Conservation (phyloP, 2,329 filamentous ascomycete genomes). For the Aspergillus fumigatiaffinis region DNA sequence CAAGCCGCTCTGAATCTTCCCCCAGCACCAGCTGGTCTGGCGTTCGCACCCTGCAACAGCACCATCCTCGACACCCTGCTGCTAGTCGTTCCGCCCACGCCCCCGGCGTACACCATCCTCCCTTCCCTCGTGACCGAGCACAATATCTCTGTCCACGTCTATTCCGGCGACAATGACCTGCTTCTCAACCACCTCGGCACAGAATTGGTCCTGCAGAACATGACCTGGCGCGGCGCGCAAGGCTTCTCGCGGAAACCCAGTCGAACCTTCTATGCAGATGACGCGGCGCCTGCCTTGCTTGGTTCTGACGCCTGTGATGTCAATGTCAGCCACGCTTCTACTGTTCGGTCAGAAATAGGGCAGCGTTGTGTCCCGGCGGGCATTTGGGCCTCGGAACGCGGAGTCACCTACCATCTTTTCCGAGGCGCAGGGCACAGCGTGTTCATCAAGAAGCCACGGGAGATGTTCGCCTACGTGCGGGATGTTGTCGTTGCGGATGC, state of each 20-base stretch:
- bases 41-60: conserved; percentile 29
- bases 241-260: conserved; percentile 31
- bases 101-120: conserved; percentile 31
- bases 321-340: background rate
- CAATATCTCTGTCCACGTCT: conserved; percentile 34
- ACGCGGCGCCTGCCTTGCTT: conserved; percentile 15
- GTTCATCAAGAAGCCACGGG: conserved; percentile 26
- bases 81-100: conserved; percentile 16
- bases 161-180: conserved; percentile 37
- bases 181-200: conserved; percentile 36
- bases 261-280: conserved; percentile 22
- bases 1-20: conserved; percentile 29
- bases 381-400: conserved; percentile 30
- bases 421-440: conserved; percentile 32
- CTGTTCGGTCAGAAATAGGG: background rate
- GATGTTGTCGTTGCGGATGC: conserved; percentile 27
- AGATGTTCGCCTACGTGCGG: conserved; percentile 36
- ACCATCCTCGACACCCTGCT: conserved; percentile 26
- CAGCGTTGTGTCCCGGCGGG: conserved; percentile 17
- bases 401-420: conserved; percentile 36
- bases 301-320: background rate
- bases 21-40: background rate
- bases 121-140: conserved; percentile 28
- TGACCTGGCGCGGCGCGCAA: conserved; percentile 38
- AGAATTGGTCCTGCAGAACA: conserved; percentile 37